Evolutionary conservation across 1,284 basidiomycete genomes (phyloP).

Genomic region (Trichosporon ovoides): DNA sequence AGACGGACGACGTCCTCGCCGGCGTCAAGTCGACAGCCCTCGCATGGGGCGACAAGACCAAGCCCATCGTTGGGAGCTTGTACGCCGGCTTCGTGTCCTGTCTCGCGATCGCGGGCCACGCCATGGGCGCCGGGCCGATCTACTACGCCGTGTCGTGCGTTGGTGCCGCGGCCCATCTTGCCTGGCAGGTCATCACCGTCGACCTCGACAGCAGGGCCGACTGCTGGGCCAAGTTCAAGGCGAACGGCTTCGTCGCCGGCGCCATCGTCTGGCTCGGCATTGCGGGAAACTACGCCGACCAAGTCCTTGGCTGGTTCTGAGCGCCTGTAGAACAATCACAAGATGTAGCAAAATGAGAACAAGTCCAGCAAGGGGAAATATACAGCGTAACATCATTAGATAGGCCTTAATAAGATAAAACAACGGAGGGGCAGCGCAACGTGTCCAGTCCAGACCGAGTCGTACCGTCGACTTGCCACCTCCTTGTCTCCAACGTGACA

Average conservation of each 20-base stretch:
- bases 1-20: slow-evolving; percentile 77
- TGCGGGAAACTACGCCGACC: slow-evolving; percentile 63
- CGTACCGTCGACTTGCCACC: no score
- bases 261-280: slow-evolving; percentile 84
- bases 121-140: slow-evolving; percentile 67
- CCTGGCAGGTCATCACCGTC: slow-evolving; percentile 70
- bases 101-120: slow-evolving; percentile 70
- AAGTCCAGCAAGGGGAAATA: no score
- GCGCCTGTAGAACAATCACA: no score
- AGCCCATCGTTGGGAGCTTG: slow-evolving; percentile 69
- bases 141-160: slow-evolving; percentile 72
- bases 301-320: slow-evolving; percentile 7
- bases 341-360: no score
- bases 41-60: slow-evolving; percentile 73
- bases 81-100: slow-evolving; percentile 69
- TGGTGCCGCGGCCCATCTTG: slow-evolving; percentile 70
- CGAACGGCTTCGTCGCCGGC: slow-evolving; percentile 75
- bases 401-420: no score
- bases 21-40: slow-evolving; percentile 94
- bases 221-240: slow-evolving; percentile 87
- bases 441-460: no score
- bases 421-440: no score
- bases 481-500: no score
- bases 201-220: slow-evolving; percentile 73
- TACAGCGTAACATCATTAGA: no score